These are phyloP conservation scores for Mucor plumbeus DNA, from an alignment of 371 early-diverging fungal genomes.

Conservation along the genomic window DNA sequence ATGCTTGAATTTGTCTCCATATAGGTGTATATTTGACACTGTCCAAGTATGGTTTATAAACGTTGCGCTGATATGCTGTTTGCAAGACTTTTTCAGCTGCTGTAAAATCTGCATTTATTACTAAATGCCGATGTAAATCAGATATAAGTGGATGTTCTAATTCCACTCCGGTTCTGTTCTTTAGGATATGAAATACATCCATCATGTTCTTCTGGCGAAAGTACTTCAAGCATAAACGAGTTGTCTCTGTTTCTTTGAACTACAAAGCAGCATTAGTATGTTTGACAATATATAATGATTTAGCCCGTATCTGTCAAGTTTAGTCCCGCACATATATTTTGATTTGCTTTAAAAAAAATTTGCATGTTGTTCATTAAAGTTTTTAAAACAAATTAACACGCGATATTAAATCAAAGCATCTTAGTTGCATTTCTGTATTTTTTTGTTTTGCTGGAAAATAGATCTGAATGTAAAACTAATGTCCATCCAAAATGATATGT, in stretches of 20 bases:
- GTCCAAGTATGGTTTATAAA: constrained; percentile 76
- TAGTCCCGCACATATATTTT: neutral
- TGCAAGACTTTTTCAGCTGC: constrained; percentile 72
- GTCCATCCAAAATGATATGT: neutral
- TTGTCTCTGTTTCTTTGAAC: constrained; percentile 79
- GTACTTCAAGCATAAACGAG: constrained; percentile 87
- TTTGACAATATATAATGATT: neutral
- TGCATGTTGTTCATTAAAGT: too few species aligned
- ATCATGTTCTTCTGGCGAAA: constrained; percentile 83
- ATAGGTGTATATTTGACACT: constrained; percentile 69
- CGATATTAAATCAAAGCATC: too few species aligned
- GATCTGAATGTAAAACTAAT: neutral
- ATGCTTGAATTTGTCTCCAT: constrained; percentile 70
- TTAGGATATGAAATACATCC: constrained; percentile 73
- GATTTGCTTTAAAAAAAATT: neutral
- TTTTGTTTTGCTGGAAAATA: too few species aligned
- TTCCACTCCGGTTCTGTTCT: constrained; percentile 62
- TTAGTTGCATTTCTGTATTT: too few species aligned
- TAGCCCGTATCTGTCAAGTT: neutral
- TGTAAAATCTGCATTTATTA: constrained; percentile 75
- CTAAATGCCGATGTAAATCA: constrained; percentile 68
- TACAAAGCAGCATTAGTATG: neutral
- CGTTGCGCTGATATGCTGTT: constrained; percentile 57
- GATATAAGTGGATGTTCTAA: constrained; percentile 86
- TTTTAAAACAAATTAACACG: too few species aligned